A percentile compares a stretch with the other conserved stretches of the same genome.
Evolutionary conservation across 169 alveolate species (phyloP).

Genomic region (Plasmodium cynomolgi): DNA sequence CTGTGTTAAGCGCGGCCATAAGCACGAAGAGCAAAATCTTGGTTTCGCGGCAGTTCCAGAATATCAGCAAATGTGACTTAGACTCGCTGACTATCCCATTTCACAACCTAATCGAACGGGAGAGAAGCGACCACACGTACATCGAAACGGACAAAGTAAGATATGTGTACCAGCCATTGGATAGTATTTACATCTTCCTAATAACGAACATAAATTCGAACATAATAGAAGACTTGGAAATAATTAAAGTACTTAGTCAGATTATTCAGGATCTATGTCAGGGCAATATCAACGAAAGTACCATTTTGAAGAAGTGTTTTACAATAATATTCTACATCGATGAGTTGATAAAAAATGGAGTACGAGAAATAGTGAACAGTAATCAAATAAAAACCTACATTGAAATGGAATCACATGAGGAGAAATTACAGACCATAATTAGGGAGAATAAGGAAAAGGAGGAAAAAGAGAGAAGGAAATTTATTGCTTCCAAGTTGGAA

Average conservation of each 20-base stretch:
- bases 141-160: slow-evolving; percentile 84
- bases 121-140: slow-evolving; percentile 82
- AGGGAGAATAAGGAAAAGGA: slow-evolving; percentile 87
- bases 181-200: slow-evolving; percentile 83
- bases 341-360: slow-evolving; percentile 82
- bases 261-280: slow-evolving; percentile 82
- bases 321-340: slow-evolving; percentile 85
- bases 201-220: slow-evolving; percentile 86
- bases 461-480: slow-evolving; percentile 90
- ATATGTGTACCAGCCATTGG: slow-evolving; percentile 85
- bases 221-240: slow-evolving; percentile 82
- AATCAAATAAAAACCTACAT: slow-evolving; percentile 84
- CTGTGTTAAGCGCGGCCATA: slow-evolving; percentile 54
- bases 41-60: slow-evolving; percentile 70
- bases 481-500: slow-evolving; percentile 91
- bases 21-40: slow-evolving; percentile 72
- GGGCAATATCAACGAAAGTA: slow-evolving; percentile 79
- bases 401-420: slow-evolving; percentile 87
- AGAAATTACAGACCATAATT: slow-evolving; percentile 81
- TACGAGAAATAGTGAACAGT: slow-evolving; percentile 79
- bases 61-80: slow-evolving; percentile 72
- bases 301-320: slow-evolving; percentile 80
- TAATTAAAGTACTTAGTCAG: slow-evolving; percentile 83
- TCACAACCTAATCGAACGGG: slow-evolving; percentile 67
- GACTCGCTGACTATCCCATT: slow-evolving; percentile 73